Percentiles rank a stretch among this genome's conserved stretches.
Evolutionary conservation across 2,329 filamentous ascomycete genomes (phyloP).

Genomic region (Chaetomiaceae sp.): DNA sequence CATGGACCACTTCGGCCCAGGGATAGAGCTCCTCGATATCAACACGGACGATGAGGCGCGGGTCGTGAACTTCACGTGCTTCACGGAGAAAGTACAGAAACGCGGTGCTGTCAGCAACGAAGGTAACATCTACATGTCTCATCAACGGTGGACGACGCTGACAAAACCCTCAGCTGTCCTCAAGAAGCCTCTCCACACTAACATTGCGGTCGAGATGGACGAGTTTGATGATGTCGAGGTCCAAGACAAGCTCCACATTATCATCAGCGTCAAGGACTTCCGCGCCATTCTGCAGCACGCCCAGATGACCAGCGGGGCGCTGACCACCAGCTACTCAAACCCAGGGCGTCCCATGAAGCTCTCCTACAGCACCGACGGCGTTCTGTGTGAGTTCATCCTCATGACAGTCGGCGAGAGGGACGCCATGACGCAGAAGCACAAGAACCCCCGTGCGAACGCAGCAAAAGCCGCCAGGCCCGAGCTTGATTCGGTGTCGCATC

Average conservation of each 20-base stretch:
- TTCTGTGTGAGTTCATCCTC: constrained; percentile 70
- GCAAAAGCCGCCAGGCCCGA: constrained; percentile 38
- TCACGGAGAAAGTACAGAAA: constrained; percentile 70
- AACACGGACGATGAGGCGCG: constrained; percentile 62
- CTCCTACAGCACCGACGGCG: constrained; percentile 60
- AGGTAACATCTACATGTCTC: constrained; percentile 32
- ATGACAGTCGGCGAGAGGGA: constrained; percentile 70
- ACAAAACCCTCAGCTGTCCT: constrained; percentile 54
- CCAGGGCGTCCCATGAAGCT: constrained; percentile 68
- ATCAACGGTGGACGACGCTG: constrained; percentile 10
- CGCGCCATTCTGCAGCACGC: constrained; percentile 73
- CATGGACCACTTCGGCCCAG: constrained; percentile 74
- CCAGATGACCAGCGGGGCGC: constrained; percentile 58
- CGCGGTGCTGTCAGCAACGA: constrained; percentile 40
- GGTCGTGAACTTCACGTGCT: constrained; percentile 71
- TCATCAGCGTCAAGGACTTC: constrained; percentile 79
- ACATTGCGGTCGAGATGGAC: constrained; percentile 67
- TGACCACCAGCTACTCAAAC: constrained; percentile 64
- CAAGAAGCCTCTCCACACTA: constrained; percentile 75
- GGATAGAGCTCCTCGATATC: constrained; percentile 74
- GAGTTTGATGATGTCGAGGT: constrained; percentile 72
- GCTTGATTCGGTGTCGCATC: constrained; percentile 44
- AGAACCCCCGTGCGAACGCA: constrained; percentile 34
- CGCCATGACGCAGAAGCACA: constrained; percentile 42
- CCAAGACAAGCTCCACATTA: constrained; percentile 69